Conservation (phyloP, 1,284 basidiomycete genomes). For the Austroboletus novae-zelandiae region DNA sequence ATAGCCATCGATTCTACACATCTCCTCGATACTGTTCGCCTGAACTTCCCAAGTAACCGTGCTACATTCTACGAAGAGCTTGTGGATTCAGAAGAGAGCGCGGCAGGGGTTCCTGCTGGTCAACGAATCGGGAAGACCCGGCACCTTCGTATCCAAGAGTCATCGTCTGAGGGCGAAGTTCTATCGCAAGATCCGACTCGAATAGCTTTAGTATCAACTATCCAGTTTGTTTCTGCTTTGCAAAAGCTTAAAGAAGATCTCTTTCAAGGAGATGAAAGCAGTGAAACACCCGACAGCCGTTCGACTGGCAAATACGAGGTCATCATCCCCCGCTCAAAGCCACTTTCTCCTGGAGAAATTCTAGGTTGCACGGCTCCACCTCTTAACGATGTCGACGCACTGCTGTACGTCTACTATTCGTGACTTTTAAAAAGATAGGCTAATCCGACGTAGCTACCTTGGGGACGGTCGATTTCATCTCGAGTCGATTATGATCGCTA, state of each 20-base stretch:
- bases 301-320: conserved; percentile 74
- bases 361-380: conserved; percentile 95
- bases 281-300: conserved; percentile 18
- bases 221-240: conserved; percentile 91
- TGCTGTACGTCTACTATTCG: conserved; percentile 60
- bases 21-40: conserved; percentile 78
- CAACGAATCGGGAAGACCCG: conserved; percentile 46
- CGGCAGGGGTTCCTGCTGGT: conserved; percentile 51
- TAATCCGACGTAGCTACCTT: conserved; percentile 69
- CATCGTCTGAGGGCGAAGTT: conserved; percentile 13
- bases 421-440: conserved; percentile 4
- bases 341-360: conserved; percentile 95
- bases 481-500: conserved; percentile 99
- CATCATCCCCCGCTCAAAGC: conserved; percentile 87
- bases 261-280: conserved; percentile 35
- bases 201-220: conserved; percentile 89
- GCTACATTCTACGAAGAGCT: conserved; percentile 58
- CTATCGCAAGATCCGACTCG: conserved; percentile 50
- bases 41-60: conserved; percentile 87
- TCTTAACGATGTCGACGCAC: conserved; percentile 76
- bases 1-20: conserved; percentile 90
- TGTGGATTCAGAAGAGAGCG: conserved; percentile 50
- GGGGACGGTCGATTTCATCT: conserved; percentile 98
- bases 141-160: conserved; percentile 58
- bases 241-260: conserved; percentile 85